These are phyloP conservation scores for Podospora tetraspora DNA, from an alignment of 495 filamentous ascomycete species.

Conservation along the genomic window DNA sequence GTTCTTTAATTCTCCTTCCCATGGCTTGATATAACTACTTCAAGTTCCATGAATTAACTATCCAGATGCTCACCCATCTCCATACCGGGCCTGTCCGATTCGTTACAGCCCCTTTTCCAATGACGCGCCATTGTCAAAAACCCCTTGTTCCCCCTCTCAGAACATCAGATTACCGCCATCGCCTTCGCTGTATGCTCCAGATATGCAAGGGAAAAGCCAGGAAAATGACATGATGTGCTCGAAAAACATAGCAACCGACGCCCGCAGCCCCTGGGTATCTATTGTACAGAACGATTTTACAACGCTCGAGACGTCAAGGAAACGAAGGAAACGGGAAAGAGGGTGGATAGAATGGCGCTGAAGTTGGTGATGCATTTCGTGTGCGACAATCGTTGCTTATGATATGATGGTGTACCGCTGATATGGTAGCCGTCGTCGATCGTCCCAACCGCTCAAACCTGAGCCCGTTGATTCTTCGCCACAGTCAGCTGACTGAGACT, in stretches of 20 bases:
- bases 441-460: conserved; percentile 10
- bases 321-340: neutral
- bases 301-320: neutral
- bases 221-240: neutral
- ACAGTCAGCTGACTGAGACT: conserved; percentile 48
- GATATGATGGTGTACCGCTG: neutral
- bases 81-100: neutral
- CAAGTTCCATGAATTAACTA: neutral
- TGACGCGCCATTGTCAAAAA: neutral
- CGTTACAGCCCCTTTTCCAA: neutral
- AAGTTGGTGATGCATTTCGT: neutral
- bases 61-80: neutral
- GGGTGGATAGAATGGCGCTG: neutral
- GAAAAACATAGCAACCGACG: neutral
- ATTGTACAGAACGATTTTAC: conserved; percentile 13
- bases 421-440: neutral
- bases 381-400: neutral
- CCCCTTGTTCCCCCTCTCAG: neutral
- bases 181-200: neutral
- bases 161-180: neutral
- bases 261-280: conserved; percentile 16
- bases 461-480: conserved; percentile 26
- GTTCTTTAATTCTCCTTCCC: neutral
- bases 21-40: neutral
- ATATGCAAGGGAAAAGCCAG: neutral